Evolutionary conservation across 805 yeast genomes (phyloP), one percentile per base, ranked within the genome.

Genomic region (Candida ovalis): DNA sequence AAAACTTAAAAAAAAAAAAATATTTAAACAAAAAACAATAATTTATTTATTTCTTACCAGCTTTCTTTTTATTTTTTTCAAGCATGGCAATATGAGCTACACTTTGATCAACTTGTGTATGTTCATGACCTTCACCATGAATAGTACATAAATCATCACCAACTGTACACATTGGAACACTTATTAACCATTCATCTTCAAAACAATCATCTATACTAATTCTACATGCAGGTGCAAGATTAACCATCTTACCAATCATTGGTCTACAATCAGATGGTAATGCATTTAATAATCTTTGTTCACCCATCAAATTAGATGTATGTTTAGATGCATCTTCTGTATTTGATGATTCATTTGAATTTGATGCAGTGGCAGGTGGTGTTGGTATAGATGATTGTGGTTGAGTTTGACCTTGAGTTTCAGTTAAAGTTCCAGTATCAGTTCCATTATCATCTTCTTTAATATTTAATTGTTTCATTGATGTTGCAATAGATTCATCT

Each of bases 61-160:
- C 13, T 62, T 78, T 71, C 63, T 76, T 79, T 70, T 88, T 91
- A 63, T 83, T 87, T 73, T 83, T 87, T 63, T 91, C 97, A 55
- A 91, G 76, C 50, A 91, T 85, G 10, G 97, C 96, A 69, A 91
- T 91, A 66, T 91, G 98, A 0, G 98, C 98, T 58, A 88, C 96
- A 51, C 88, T 83, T 64, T 88, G 96, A 57, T 90, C 96, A 44
- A 91, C 97, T 55, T 80, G 80, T 1, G 97, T 88, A 64, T 91
- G 98, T 30, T 75, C 75, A 63, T 91, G 98, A 59, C 81, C 83
- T 7, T 71, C 66, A 19, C 82, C 80, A 30, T 68, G 68, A 44
- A 71, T 66, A 36, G 71, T 62, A 10, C 69, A 58, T 33, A 47
- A 43, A 33, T 69, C 73, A 47, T 75, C 73, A 27, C 70, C 57